Conservation (phyloP, 805 yeast species). For the Suhomyces kilbournensis region DNA sequence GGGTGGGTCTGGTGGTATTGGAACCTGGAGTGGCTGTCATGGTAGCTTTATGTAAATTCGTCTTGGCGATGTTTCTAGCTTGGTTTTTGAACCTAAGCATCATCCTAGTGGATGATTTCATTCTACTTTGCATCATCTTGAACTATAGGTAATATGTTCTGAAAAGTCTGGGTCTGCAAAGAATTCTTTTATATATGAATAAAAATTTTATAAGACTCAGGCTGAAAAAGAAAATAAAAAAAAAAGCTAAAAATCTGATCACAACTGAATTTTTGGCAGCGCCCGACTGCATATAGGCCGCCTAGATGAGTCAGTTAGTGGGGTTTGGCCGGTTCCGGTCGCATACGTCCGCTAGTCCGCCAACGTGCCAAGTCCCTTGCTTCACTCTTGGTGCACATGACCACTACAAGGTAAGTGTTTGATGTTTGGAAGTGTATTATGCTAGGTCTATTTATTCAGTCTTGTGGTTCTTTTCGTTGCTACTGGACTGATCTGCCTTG, state of each 20-base stretch:
- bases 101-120: conserved; percentile 7
- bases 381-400: neutral
- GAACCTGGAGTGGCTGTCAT: conserved; percentile 18
- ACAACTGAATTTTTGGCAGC: neutral
- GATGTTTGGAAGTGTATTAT: no score
- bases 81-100: conserved; percentile 12
- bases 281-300: neutral
- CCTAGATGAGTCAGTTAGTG: conserved; percentile 2
- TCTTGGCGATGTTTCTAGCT: conserved; percentile 29
- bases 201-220: neutral
- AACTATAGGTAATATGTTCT: neutral
- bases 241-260: neutral
- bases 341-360: conserved; percentile 1
- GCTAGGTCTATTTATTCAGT: neutral
- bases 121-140: conserved; percentile 1
- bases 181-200: neutral
- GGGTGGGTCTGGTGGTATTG: conserved; percentile 34
- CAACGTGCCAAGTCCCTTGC: neutral
- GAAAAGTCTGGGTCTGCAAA: neutral
- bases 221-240: neutral
- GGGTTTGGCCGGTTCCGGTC: conserved; percentile 2
- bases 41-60: conserved; percentile 29
- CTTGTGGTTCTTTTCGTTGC: conserved; percentile 1
- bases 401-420: neutral
- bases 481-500: neutral